Percentiles rank a stretch among this genome's conserved stretches.
Evolutionary conservation across 1,284 basidiomycete genomes (phyloP).

Genomic region (Mycena citricolor): DNA sequence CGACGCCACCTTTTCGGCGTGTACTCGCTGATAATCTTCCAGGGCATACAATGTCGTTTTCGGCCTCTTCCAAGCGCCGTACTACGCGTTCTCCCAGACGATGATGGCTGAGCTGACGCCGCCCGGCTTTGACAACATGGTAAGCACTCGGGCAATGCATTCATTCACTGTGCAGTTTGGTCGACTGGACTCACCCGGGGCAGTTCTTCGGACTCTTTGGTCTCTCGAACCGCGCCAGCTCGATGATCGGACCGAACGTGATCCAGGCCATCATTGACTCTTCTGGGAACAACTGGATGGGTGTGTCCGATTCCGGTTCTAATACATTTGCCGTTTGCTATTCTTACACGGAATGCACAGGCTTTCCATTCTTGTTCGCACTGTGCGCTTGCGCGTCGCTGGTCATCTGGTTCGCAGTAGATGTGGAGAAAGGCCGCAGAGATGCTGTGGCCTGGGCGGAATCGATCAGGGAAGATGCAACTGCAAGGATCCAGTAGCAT

Average conservation of each 20-base stretch:
- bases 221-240: slow-evolving; percentile 66
- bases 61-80: slow-evolving; percentile 83
- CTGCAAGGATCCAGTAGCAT: no score
- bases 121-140: slow-evolving; percentile 81
- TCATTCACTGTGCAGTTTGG: background rate
- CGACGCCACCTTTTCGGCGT: no score
- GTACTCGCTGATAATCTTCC: slow-evolving; percentile 15
- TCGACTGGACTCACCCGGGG: no score
- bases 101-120: slow-evolving; percentile 61
- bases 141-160: slow-evolving; percentile 33
- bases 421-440: slow-evolving; percentile 64
- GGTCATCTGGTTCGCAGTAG: slow-evolving; percentile 73
- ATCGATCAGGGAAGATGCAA: no score
- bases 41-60: slow-evolving; percentile 82
- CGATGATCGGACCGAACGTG: slow-evolving; percentile 58
- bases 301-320: no score
- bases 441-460: slow-evolving; percentile 68
- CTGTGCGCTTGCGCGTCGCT: slow-evolving; percentile 63
- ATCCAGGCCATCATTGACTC: slow-evolving; percentile 78
- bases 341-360: background rate
- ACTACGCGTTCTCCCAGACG: slow-evolving; percentile 68
- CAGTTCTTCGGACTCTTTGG: slow-evolving; percentile 79
- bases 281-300: slow-evolving; percentile 68
- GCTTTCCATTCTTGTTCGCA: slow-evolving; percentile 82
- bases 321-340: background rate